Conservation (phyloP, 2,329 filamentous ascomycete species). For the Dothistroma septosporum region DNA sequence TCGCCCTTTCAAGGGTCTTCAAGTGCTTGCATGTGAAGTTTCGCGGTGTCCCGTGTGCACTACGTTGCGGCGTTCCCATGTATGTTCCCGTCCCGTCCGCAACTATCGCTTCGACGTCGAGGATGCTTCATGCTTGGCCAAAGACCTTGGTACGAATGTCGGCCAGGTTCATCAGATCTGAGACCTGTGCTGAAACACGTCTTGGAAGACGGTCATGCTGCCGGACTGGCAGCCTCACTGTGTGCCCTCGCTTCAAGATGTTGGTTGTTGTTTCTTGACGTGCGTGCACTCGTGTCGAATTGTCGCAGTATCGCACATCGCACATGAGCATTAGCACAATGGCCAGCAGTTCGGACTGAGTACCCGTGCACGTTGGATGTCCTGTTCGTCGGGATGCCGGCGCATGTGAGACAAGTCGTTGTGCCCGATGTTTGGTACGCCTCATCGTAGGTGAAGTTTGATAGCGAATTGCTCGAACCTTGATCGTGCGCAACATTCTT, state of each 20-base stretch:
- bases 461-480: background rate
- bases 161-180: background rate
- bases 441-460: background rate
- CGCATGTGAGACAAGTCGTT: background rate
- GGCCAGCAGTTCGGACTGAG: background rate
- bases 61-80: background rate
- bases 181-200: background rate
- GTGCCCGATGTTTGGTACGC: background rate
- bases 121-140: background rate
- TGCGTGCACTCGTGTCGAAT: background rate
- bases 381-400: background rate
- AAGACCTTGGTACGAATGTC: background rate
- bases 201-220: background rate
- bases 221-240: too few species aligned
- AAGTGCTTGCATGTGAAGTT: background rate
- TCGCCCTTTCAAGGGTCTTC: background rate
- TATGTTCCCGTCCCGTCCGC: background rate
- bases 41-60: background rate
- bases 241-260: too few species aligned
- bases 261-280: too few species aligned
- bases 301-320: too few species aligned
- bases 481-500: background rate
- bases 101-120: background rate
- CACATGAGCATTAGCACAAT: too few species aligned
- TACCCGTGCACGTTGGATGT: background rate